These are phyloP conservation scores for Beauveria bassiana DNA, from an alignment of 2,329 filamentous ascomycete genomes.

Conservation along the genomic window DNA sequence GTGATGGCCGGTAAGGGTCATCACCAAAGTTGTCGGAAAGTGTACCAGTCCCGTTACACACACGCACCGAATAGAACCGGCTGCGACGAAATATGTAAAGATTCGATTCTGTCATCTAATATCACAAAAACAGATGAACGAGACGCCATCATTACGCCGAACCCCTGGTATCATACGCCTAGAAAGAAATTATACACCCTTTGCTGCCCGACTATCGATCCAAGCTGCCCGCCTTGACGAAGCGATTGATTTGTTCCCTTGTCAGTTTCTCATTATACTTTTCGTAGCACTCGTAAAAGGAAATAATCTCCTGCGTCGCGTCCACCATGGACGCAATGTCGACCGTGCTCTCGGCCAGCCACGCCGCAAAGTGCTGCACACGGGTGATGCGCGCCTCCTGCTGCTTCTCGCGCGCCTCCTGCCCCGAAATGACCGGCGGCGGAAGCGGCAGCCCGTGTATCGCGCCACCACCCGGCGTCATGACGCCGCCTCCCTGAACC, in stretches of 20 bases:
- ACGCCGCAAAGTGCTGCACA: constrained; percentile 60
- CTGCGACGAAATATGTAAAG: background rate
- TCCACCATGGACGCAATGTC: constrained; percentile 81
- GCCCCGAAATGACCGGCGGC: constrained; percentile 12
- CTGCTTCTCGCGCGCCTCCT: constrained; percentile 37
- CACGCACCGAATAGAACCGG: too few species aligned
- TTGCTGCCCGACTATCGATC: constrained; percentile 35
- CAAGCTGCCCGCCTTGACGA: constrained; percentile 49
- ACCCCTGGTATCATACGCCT: constrained; percentile 7
- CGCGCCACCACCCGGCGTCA: background rate
- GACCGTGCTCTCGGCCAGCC: constrained; percentile 79
- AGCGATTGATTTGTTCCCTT: constrained; percentile 50
- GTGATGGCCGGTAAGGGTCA: too few species aligned
- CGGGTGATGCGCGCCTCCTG: constrained; percentile 53
- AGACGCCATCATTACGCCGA: constrained; percentile 1
- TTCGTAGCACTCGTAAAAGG: constrained; percentile 68
- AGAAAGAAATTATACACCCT: background rate
- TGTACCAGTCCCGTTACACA: too few species aligned
- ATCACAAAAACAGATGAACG: background rate
- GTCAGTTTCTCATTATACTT: constrained; percentile 54
- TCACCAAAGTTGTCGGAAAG: too few species aligned
- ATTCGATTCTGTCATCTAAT: background rate
- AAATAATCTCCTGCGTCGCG: constrained; percentile 85
- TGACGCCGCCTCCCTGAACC: constrained; percentile 27
- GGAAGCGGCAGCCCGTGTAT: background rate